Evolutionary conservation across 768 basidiomycete genomes (phyloP), one percentile per base, ranked within the genome.

Genomic region (Trametes cingulata): DNA sequence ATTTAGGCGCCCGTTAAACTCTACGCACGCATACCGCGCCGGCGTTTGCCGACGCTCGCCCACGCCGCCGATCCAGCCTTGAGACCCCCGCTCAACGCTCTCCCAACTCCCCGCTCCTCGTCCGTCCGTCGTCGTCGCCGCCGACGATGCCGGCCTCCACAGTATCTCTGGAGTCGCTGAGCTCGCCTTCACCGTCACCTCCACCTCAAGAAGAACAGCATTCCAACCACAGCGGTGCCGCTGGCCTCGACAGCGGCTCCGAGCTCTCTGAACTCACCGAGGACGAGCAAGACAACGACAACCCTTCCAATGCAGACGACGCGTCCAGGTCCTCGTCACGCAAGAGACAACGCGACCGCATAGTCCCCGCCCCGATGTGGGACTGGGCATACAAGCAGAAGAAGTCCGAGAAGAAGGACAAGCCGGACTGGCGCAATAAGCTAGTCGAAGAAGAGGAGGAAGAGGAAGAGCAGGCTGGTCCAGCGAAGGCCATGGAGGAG

Each of bases 231-330:
- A 58, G 71, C 69, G 62, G 75, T 70, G 58, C 67, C 59, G 75
- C 75, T 56, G 78, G 75, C 37, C 77, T 87, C 62, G 84, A 85
- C 75, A 79, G 73, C 65, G 88, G 84, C 72, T 91, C 90, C 6
- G 90, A 91, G 75, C 83, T 92, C 60, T 91, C 89, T 42, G 90
- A 90, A 71, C 84, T 92, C 70, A 91, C 90, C 15, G 90, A 92
- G 68, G 90, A 91, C 68, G 89, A 91, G 65, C 82, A 87, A 65
- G 86, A 88, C 67, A 65, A 72, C 50, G 73, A 77, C 60, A 76
- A 72, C 20, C 60, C 64, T 42, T 65, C 54, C 40, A 64, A 60
- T 45, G 65, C 72, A 42, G 71, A 75, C 56, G 66, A 73, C 37
- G 41, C 55, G 24, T 15, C 37, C 33, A 61, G 64, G 40, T 24